Conservation (phyloP, 495 filamentous ascomycete species). For the Aspergillus panamensis region DNA sequence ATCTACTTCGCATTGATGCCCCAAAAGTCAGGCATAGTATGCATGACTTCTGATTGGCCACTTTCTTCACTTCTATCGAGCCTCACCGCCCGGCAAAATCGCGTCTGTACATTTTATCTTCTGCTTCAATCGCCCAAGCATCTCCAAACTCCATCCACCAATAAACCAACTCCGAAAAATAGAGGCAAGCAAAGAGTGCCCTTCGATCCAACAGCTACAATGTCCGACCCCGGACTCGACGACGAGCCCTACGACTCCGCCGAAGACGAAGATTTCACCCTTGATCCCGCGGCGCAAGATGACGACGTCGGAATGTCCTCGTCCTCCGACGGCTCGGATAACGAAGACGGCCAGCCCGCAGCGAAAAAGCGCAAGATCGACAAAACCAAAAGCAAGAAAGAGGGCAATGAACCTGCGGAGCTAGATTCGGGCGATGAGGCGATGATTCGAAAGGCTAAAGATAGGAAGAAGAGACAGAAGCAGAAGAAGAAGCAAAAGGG, state of each 20-base stretch:
- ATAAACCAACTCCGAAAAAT: neutral
- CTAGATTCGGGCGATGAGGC: conserved; percentile 75
- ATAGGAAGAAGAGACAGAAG: conserved; percentile 53
- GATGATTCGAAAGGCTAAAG: conserved; percentile 60
- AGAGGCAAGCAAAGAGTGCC: conserved; percentile 25
- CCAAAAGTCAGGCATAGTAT: neutral
- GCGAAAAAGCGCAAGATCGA: conserved; percentile 42
- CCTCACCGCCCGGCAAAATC: conserved; percentile 17
- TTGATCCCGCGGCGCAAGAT: conserved; percentile 51
- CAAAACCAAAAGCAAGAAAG: conserved; percentile 17
- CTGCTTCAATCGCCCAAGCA: neutral
- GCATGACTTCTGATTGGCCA: conserved; percentile 8
- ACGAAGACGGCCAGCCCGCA: conserved; percentile 32
- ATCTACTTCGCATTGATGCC: neutral
- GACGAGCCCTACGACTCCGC: conserved; percentile 66
- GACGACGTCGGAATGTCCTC: conserved; percentile 28
- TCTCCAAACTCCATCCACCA: neutral
- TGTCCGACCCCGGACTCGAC: conserved; percentile 30
- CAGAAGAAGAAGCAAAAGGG: conserved; percentile 29
- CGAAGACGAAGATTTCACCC: conserved; percentile 73
- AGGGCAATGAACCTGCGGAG: conserved; percentile 32
- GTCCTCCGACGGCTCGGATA: conserved; percentile 12
- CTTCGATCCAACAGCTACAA: conserved; percentile 19
- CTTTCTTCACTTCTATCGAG: neutral
- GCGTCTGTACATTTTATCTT: neutral